phyloP scores from a whole-genome alignment of 2,329 filamentous ascomycete genomes.

The Aplosporella prunicola region DNA sequence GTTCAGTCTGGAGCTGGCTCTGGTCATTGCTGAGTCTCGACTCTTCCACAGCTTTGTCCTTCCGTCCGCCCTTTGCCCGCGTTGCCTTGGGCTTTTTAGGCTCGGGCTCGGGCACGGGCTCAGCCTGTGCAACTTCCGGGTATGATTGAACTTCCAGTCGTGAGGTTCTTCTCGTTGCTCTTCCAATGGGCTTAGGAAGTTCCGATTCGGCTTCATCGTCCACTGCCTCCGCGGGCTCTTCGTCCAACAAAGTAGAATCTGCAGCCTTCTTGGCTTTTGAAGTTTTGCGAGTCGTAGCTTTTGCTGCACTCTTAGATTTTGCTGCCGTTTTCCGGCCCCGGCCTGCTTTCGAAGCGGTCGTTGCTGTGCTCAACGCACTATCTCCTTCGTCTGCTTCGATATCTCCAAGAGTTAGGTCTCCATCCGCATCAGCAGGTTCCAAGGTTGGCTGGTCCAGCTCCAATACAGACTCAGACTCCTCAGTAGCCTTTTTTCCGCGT shows the following conservation, averaged over 20 bases:
- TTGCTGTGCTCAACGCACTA: conserved; percentile 42
- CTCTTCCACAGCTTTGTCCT: conserved; percentile 1
- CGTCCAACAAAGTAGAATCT: conserved; percentile 2
- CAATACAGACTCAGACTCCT: conserved; percentile 8
- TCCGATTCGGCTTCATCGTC: neutral
- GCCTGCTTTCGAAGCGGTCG: conserved; percentile 27
- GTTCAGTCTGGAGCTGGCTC: conserved; percentile 19
- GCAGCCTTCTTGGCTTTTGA: conserved; percentile 25
- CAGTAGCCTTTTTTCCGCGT: conserved; percentile 26
- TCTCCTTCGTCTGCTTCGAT: conserved; percentile 39
- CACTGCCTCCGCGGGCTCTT: neutral
- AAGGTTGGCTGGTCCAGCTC: conserved; percentile 3
- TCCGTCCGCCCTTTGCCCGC: conserved; percentile 1
- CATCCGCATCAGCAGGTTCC: neutral
- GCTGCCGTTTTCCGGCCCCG: conserved; percentile 29
- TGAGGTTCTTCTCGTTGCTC: conserved; percentile 1
- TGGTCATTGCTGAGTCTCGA: conserved; percentile 13
- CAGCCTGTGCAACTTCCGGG: neutral
- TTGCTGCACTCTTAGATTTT: conserved; percentile 34
- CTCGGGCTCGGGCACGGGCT: neutral
- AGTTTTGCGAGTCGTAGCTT: conserved; percentile 30
- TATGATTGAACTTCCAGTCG: neutral
- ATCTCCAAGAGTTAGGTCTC: conserved; percentile 7
- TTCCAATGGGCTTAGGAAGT: neutral
- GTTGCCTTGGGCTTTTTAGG: conserved; percentile 1